Evolutionary conservation across 768 basidiomycete species (phyloP).

Genomic region (Fomitopsis pulvina): DNA sequence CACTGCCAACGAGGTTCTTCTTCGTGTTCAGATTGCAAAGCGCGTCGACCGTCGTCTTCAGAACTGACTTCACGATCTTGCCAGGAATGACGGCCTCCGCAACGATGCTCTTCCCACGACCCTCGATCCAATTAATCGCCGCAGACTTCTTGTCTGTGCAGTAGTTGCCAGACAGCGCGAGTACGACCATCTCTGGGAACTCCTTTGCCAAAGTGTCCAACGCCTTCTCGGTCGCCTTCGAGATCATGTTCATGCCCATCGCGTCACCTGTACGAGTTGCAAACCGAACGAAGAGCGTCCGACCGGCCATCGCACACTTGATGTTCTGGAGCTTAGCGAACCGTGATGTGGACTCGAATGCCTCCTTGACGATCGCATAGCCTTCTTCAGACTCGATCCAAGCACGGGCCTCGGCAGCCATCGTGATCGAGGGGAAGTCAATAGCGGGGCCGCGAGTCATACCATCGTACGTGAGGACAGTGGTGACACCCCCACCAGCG

Average conservation of each 20-base stretch:
- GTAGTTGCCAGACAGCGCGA: slow-evolving; percentile 94
- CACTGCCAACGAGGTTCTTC: slow-evolving; percentile 96
- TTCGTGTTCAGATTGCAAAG: slow-evolving; percentile 89
- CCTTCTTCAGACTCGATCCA: slow-evolving; percentile 88
- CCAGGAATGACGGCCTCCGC: slow-evolving; percentile 94
- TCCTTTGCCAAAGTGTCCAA: slow-evolving; percentile 68
- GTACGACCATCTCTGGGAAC: slow-evolving; percentile 88
- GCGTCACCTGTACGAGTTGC: slow-evolving; percentile 94
- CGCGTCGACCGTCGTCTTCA: slow-evolving; percentile 92
- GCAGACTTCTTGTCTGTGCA: slow-evolving; percentile 99
- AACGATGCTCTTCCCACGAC: slow-evolving; percentile 95
- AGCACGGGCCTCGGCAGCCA: slow-evolving; percentile 77
- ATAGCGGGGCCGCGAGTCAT: slow-evolving; percentile 99
- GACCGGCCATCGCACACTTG: slow-evolving; percentile 88
- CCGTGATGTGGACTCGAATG: slow-evolving; percentile 92
- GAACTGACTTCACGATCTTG: slow-evolving; percentile 75
- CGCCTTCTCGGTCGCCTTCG: slow-evolving; percentile 95
- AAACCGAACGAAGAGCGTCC: slow-evolving; percentile 90
- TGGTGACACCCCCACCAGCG: slow-evolving; percentile 90
- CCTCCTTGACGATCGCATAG: slow-evolving; percentile 62
- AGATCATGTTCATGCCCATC: slow-evolving; percentile 99
- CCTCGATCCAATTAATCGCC: slow-evolving; percentile 99
- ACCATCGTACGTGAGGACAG: slow-evolving; percentile 84
- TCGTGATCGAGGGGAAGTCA: slow-evolving; percentile 78
- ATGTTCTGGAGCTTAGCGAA: slow-evolving; percentile 84